Evolutionary conservation across 2,329 filamentous ascomycete species (phyloP).

Genomic region (Colletotrichum destructivum): DNA sequence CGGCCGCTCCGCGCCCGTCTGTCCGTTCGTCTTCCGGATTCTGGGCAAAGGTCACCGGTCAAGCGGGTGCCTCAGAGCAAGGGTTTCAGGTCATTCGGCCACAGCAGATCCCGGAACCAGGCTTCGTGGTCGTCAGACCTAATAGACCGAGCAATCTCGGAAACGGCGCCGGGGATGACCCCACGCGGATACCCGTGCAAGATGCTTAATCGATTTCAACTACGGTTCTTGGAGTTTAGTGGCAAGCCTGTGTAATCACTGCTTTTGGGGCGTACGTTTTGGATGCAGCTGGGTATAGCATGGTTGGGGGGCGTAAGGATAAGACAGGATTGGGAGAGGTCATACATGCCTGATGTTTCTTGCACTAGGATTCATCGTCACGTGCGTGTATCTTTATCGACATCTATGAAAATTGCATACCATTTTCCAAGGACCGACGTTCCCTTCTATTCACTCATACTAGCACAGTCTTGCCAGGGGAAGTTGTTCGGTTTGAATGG

Average conservation of each 20-base stretch:
- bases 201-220: background rate
- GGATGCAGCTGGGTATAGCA: too few relatives aligned
- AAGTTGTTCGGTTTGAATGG: too few relatives aligned
- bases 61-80: constrained; percentile 4
- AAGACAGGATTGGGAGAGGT: background rate
- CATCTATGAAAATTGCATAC: too few relatives aligned
- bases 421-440: background rate
- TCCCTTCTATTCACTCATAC: too few relatives aligned
- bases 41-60: constrained; percentile 32
- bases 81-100: constrained; percentile 28
- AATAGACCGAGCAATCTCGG: constrained; percentile 17
- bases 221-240: background rate
- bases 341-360: background rate
- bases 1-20: constrained; percentile 8
- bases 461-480: too few relatives aligned
- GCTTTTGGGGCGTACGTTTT: background rate
- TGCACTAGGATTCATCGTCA: too few relatives aligned
- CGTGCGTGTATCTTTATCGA: background rate
- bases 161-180: background rate
- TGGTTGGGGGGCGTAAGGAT: background rate
- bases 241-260: too few relatives aligned
- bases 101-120: constrained; percentile 4
- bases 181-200: too few relatives aligned
- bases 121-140: constrained; percentile 30
- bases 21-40: constrained; percentile 28